Percentiles rank a stretch among this genome's conserved stretches.
Evolutionary conservation across 352 stramenopile genomes (phyloP).

Genomic region (Globisporangium recalcitrans): DNA sequence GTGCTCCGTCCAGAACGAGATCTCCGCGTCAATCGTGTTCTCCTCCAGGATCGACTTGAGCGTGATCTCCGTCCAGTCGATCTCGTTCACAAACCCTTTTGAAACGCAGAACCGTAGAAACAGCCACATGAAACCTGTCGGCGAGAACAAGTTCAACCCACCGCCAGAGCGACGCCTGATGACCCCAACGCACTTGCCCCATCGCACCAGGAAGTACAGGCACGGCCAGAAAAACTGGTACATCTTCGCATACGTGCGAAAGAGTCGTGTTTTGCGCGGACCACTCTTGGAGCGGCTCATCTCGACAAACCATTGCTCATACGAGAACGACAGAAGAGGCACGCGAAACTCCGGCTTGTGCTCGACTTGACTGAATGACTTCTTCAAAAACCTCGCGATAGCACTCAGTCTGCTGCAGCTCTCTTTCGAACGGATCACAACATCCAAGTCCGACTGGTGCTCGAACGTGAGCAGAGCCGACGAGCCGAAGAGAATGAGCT

Average conservation of each 20-base stretch:
- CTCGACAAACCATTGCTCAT: conserved; percentile 61
- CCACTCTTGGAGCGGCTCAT: conserved; percentile 49
- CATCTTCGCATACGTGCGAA: conserved; percentile 58
- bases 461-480: conserved; percentile 73
- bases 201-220: conserved; percentile 69
- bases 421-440: conserved; percentile 29
- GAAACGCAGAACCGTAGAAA: conserved; percentile 64
- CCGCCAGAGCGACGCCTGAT: conserved; percentile 50
- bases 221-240: conserved; percentile 75
- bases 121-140: conserved; percentile 69
- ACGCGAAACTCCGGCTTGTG: conserved; percentile 49
- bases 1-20: conserved; percentile 58
- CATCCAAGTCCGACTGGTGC: conserved; percentile 68
- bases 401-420: conserved; percentile 22
- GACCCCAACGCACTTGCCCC: conserved; percentile 63
- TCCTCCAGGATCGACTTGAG: conserved; percentile 28
- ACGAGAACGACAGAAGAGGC: conserved; percentile 58
- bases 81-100: conserved; percentile 35
- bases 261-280: conserved; percentile 66
- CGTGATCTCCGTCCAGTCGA: conserved; percentile 32
- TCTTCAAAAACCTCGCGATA: conserved; percentile 29
- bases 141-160: conserved; percentile 52
- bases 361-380: conserved; percentile 28
- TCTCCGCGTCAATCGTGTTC: conserved; percentile 51
- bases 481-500: conserved; percentile 64